These are phyloP conservation scores for Teratosphaeria viscida DNA, from an alignment of 2,329 filamentous ascomycete species.

Conservation along the genomic window DNA sequence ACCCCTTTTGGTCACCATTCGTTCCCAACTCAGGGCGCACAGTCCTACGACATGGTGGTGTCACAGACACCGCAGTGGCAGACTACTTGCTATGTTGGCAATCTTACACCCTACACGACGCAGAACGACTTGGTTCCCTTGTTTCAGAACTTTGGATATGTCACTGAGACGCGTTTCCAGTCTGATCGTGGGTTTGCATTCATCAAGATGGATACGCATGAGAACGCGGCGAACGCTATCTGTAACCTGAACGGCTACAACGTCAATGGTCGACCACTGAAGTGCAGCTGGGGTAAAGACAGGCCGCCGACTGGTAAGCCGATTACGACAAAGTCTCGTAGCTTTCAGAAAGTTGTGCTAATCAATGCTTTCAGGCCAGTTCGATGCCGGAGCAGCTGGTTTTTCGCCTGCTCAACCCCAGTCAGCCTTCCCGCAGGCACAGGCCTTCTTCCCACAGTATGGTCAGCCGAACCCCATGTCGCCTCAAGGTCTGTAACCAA, in stretches of 20 bases:
- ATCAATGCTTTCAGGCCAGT: slow-evolving; percentile 40
- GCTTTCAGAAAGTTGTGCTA: background rate
- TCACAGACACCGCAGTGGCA: slow-evolving; percentile 95
- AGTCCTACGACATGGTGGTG: slow-evolving; percentile 95
- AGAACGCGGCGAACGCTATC: slow-evolving; percentile 96
- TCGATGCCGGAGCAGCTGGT: slow-evolving; percentile 48
- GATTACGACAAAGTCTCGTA: background rate
- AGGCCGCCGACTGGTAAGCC: slow-evolving; percentile 60
- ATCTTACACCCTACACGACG: slow-evolving; percentile 93
- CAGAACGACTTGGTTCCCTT: slow-evolving; percentile 94
- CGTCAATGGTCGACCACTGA: slow-evolving; percentile 89
- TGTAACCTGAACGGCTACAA: slow-evolving; percentile 97
- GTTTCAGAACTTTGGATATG: slow-evolving; percentile 97
- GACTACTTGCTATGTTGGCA: slow-evolving; percentile 96
- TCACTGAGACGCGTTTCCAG: slow-evolving; percentile 95
- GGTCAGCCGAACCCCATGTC: slow-evolving; percentile 58
- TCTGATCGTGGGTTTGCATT: slow-evolving; percentile 96
- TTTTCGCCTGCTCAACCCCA: slow-evolving; percentile 60
- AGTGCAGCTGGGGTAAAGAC: slow-evolving; percentile 99
- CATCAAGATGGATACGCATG: slow-evolving; percentile 97
- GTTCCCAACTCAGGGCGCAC: slow-evolving; percentile 90
- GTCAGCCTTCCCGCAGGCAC: slow-evolving; percentile 63
- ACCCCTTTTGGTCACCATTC: slow-evolving; percentile 87
- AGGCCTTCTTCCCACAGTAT: slow-evolving; percentile 87
- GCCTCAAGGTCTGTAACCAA: slow-evolving; percentile 26